These are phyloP conservation scores for Saccharomycopsis oosterbeekiorum DNA, from an alignment of 805 yeast genomes.

Conservation along the genomic window DNA sequence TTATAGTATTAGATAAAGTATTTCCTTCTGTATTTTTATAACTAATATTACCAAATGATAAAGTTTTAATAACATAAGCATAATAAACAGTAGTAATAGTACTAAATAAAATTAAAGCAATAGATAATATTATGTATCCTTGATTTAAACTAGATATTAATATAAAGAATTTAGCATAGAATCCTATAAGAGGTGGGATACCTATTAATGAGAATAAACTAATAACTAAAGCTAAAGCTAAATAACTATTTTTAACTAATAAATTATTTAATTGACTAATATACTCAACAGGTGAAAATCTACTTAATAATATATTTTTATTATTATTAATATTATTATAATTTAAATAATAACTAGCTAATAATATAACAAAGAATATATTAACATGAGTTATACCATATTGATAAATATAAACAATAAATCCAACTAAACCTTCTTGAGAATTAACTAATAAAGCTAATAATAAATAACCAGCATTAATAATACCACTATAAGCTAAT, in stretches of 20 bases:
- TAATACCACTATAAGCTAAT: slow-evolving; percentile 20
- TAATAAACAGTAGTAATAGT: slow-evolving; percentile 20
- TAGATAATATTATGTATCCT: slow-evolving; percentile 17
- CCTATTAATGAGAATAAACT: slow-evolving; percentile 20
- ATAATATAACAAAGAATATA: slow-evolving; percentile 18
- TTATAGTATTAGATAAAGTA: slow-evolving; percentile 16
- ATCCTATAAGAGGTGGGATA: slow-evolving; percentile 19
- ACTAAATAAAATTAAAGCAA: slow-evolving; percentile 18
- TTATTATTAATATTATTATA: slow-evolving; percentile 12
- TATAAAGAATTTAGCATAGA: slow-evolving; percentile 20
- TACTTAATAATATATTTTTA: slow-evolving; percentile 11
- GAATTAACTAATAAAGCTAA: slow-evolving; percentile 19
- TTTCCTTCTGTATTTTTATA: slow-evolving; percentile 13
- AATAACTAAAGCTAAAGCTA: slow-evolving; percentile 17
- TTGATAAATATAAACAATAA: slow-evolving; percentile 19
- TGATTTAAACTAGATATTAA: slow-evolving; percentile 19
- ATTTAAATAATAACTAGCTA: slow-evolving; percentile 17
- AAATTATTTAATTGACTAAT: slow-evolving; percentile 18
- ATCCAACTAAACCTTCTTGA: slow-evolving; percentile 18
- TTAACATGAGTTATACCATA: slow-evolving; percentile 19
- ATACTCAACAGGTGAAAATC: slow-evolving; percentile 17
- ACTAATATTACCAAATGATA: slow-evolving; percentile 16
- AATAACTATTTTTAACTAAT: slow-evolving; percentile 17
- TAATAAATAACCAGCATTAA: slow-evolving; percentile 20
- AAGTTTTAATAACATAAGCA: slow-evolving; percentile 18